Evolutionary conservation across 2,329 filamentous ascomycete species (phyloP), one percentile per base, ranked within the genome.

Genomic region (Fusarium sp.): DNA sequence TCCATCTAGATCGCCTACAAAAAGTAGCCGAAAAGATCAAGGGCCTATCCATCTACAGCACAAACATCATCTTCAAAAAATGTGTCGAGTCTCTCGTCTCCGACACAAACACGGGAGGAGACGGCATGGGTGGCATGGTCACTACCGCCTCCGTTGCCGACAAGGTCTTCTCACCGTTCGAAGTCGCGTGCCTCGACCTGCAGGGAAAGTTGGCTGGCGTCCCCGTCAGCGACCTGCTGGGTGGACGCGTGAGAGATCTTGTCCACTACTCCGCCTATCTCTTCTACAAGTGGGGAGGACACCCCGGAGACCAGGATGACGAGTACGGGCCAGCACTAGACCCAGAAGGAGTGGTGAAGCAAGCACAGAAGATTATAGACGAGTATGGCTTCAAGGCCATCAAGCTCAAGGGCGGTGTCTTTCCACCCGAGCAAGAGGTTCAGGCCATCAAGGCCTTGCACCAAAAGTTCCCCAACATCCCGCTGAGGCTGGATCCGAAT

Each of bases 41-140:
- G 14, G 73, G 69, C 1, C 48, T 73, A 6, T 61, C 73, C 3
- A 61, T 75, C 1, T 72, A 74, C 33, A 91, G 92, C 75, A 94
- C 91, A 1, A 95, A 94, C 71, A 88, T 93, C 69, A 84, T 94
- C 63, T 94, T 93, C 76, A 88, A 92, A 65, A 91, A 88, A 2
- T 96, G 96, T 71, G 82, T 93, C 76, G 89, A 94, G 53, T 90
- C 90, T 0, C 70, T 78, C 0, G 90, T 89, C 3, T 87, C 83
- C 44, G 91, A 68, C 35, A 68, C 57, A 27, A 67, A 33, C 10
- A 68, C 62, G 6, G 67, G 67, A 4, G 91, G 38, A 36, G 85
- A 88, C 67, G 92, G 89, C 54, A 76, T 93, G 41, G 81, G 84
- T 1, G 72, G 67, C 25, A 75, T 79, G 76, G 77, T 79, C 10